Evolutionary conservation across 1,139 yeast genomes (phyloP).

Genomic region (Blastobotrys capitulatus): DNA sequence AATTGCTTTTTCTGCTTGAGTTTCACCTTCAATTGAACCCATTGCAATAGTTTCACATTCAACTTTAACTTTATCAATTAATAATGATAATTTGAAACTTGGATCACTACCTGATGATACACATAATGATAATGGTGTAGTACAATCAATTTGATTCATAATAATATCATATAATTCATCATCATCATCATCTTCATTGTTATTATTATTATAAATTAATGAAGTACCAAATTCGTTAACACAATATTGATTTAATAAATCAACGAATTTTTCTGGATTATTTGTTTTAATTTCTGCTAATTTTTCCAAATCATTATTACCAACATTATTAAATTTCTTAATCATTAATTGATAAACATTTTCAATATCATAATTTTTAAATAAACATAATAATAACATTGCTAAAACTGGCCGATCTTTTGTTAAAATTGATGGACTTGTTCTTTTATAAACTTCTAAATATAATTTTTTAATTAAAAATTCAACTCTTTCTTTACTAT

Average conservation of each 20-base stretch:
- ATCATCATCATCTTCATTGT: too few species aligned
- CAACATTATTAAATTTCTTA: not conserved
- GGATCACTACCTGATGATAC: slow-evolving; percentile 66
- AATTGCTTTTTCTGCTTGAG: slow-evolving; percentile 52
- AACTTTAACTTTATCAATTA: slow-evolving; percentile 34
- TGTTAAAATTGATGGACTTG: slow-evolving; percentile 48
- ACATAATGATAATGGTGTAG: slow-evolving; percentile 47
- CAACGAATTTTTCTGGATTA: slow-evolving; percentile 23
- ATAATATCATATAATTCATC: slow-evolving; percentile 18
- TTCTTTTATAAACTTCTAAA: slow-evolving; percentile 41
- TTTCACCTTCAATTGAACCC: slow-evolving; percentile 70
- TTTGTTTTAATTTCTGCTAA: slow-evolving; percentile 19
- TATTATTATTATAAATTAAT: slow-evolving; percentile 2
- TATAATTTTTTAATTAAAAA: slow-evolving; percentile 39
- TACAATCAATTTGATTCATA: slow-evolving; percentile 19
- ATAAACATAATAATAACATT: slow-evolving; percentile 30
- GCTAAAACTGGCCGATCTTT: slow-evolving; percentile 47
- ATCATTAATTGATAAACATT: not conserved
- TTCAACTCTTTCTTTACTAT: slow-evolving; percentile 18
- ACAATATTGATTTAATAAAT: slow-evolving; percentile 17
- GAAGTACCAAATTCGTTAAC: slow-evolving; percentile 12
- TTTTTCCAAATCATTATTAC: slow-evolving; percentile 12
- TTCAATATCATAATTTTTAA: not conserved
- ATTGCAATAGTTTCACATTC: slow-evolving; percentile 51
- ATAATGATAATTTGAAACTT: slow-evolving; percentile 45